Conservation (phyloP, 305 asterid species). For the Vinca major region DNA sequence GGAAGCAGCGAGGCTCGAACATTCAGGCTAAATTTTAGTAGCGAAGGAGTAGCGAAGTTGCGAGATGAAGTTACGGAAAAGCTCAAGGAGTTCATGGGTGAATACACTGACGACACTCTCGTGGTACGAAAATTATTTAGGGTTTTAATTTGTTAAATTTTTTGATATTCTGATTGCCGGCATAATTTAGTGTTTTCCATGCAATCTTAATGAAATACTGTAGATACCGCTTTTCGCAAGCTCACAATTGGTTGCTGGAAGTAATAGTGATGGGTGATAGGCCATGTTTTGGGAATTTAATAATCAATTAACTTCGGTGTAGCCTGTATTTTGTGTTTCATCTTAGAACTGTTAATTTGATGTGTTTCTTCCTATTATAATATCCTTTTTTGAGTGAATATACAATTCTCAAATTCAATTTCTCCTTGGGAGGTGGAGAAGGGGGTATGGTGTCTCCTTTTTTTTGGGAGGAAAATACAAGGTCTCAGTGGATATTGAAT, state of each 20-base stretch:
- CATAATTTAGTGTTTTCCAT: too few species aligned
- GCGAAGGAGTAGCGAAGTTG: constrained; percentile 59
- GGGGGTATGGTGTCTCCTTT: too few species aligned
- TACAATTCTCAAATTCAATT: too few species aligned
- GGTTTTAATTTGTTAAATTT: neutral
- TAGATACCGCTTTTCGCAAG: neutral
- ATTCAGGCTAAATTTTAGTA: constrained; percentile 51
- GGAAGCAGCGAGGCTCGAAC: constrained; percentile 57
- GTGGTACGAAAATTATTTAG: too few species aligned
- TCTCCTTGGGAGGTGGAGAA: too few species aligned
- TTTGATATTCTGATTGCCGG: too few species aligned
- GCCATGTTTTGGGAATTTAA: neutral
- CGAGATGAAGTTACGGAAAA: constrained; percentile 55
- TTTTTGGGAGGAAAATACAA: too few species aligned
- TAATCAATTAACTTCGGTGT: neutral
- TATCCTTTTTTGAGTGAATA: neutral
- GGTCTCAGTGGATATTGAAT: too few species aligned
- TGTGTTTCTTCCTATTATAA: neutral
- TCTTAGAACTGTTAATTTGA: neutral
- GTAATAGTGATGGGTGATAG: neutral
- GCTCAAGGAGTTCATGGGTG: constrained; percentile 91
- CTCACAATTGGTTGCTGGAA: neutral
- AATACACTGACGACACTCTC: constrained; percentile 15
- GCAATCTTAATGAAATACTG: too few species aligned
- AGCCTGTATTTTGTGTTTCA: neutral